Conservation (phyloP, 345 rosid species). For the Crucihimalaya himalaica region DNA sequence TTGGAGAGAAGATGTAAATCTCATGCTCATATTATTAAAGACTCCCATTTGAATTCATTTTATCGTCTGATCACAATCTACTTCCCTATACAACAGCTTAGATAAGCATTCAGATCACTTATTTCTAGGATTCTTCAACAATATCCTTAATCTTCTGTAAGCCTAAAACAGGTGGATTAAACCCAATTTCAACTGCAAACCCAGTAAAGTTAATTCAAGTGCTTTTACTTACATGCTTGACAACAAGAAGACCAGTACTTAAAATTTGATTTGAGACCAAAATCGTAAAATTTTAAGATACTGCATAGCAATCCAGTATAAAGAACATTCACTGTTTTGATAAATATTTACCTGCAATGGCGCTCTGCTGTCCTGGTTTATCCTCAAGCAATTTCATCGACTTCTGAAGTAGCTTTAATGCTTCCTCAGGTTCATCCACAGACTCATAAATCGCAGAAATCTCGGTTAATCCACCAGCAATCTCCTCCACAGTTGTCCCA, state of each 20-base stretch:
- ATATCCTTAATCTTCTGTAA: not conserved
- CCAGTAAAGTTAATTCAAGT: not conserved
- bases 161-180: not conserved
- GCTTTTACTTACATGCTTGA: not conserved
- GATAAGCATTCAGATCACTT: not conserved
- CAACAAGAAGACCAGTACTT: not conserved
- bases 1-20: not conserved
- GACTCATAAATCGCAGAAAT: conserved; percentile 95
- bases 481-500: conserved; percentile 90
- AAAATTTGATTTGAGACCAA: not conserved
- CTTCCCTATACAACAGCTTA: not conserved
- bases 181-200: not conserved
- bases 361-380: conserved; percentile 97
- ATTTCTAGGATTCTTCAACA: not conserved
- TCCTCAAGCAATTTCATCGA: conserved; percentile 94
- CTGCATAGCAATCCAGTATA: not conserved
- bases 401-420: conserved; percentile 87
- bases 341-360: conserved; percentile 52
- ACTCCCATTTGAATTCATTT: not conserved
- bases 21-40: not conserved
- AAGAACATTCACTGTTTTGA: not conserved
- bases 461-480: conserved; percentile 87
- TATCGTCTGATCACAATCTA: conserved; percentile 4
- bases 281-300: not conserved
- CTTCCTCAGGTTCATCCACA: conserved; percentile 98